A percentile compares a stretch with the other conserved stretches of the same genome.
Conservation (phyloP, 345 rosid genomes). For the Conringia planisiliqua region DNA sequence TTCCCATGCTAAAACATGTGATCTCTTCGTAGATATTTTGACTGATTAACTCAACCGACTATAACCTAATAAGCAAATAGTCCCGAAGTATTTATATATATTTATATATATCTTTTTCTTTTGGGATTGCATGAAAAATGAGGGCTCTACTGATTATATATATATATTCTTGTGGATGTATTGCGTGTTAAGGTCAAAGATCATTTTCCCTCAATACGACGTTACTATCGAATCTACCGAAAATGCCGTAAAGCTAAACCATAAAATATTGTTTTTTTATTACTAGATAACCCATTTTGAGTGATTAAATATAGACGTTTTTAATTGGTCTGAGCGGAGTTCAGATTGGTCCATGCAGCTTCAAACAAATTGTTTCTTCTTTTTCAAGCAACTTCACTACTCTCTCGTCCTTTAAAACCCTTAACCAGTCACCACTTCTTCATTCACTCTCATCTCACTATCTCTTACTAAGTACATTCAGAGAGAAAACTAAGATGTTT, state of each 20-base stretch:
- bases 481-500: neutral
- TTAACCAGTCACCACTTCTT: conserved; percentile 1
- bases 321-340: neutral
- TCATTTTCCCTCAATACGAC: neutral
- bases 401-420: conserved; percentile 1
- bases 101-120: neutral
- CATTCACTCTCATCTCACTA: neutral
- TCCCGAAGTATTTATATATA: neutral
- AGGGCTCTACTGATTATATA: neutral
- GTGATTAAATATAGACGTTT: neutral
- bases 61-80: neutral
- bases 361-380: neutral
- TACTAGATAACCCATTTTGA: too few relatives aligned
- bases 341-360: conserved; percentile 7
- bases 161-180: conserved; percentile 10
- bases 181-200: conserved; percentile 3
- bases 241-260: neutral
- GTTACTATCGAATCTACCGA: neutral
- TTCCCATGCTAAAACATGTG: conserved; percentile 19
- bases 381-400: neutral
- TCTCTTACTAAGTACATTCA: neutral
- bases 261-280: neutral
- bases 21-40: neutral
- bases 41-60: neutral
- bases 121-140: conserved; percentile 12